Base-by-base conservation (phyloP, 1,139 yeast genomes). In the Suhomyces kunorum region DNA sequence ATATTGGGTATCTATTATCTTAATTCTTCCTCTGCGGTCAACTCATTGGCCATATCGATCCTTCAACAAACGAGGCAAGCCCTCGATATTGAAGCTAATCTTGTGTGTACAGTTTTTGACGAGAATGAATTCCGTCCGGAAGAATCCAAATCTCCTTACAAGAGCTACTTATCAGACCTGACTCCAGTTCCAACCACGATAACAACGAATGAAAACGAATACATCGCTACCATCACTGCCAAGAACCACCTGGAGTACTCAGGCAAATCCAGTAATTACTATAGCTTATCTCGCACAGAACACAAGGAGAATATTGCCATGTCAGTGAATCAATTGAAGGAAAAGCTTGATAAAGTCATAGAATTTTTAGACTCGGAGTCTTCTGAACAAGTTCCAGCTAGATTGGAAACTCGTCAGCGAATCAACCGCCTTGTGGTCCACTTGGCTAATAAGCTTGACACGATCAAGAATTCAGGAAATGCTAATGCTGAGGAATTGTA, bases 1-100 rank as follows among this genome's bases (percentile, higher is more conserved):
- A 47, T 66, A 5, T 46, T 67, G 6, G 74, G 74, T 0, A 30
- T 66, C 1, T 68, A 66, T 43, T 56, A 56, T 11, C 45, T 64
- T 2, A 35, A 38, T 6, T 17, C 42, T 8, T 34, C 28, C 8
- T n/a, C 32, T 7, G 41, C 30, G 4, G 44, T 44, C 16, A 39
- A 42, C 32, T 37, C 47, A 9, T 26, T 34, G n/a, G 43, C 59
- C 20, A 35, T 27, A 13, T 27, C 36, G 22, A 17, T 46, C 3
- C 34, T 44, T 6, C 37, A 43, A 12, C 47, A 47, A 24, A 32
- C 41, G 4, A 34, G 35, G 19, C 32, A 29, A 11, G 24, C 23
- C 8, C 12, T 30, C 2, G 22, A 19, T 24, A 8, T 22, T 13
- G n/a, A 27, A 13, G 14, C 12, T 6, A 17, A 29, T n/a, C 22